Evolutionary conservation across 1,284 basidiomycete genomes (phyloP).

Genomic region (Prillingera fragicola): DNA sequence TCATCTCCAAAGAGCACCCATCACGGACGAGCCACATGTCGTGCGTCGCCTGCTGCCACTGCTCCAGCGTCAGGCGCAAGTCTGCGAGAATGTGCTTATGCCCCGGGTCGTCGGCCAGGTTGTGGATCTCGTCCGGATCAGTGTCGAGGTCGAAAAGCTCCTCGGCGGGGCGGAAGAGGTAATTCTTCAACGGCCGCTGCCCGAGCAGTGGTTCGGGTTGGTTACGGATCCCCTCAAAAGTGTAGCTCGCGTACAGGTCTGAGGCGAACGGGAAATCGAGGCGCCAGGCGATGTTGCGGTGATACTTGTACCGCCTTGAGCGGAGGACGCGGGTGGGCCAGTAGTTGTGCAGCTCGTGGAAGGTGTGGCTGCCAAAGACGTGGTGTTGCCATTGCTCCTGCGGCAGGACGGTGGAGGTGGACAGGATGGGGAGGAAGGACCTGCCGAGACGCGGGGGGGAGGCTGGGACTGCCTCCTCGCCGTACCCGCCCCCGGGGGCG

Average conservation of each 20-base stretch:
- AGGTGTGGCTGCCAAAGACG: conserved; percentile 27
- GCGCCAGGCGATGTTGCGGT: conserved; percentile 25
- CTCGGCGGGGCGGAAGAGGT: conserved; percentile 16
- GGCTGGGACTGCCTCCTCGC: background rate
- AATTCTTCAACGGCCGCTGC: conserved; percentile 13
- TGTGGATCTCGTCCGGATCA: conserved; percentile 22
- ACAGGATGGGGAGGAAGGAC: conserved; percentile 17
- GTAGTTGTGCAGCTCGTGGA: conserved; percentile 26
- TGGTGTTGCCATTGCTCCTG: conserved; percentile 11
- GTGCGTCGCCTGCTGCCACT: conserved; percentile 19
- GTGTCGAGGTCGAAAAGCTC: conserved; percentile 23
- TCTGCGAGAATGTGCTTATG: conserved; percentile 6
- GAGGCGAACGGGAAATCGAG: conserved; percentile 26
- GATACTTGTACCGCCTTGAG: conserved; percentile 21
- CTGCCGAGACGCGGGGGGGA: conserved; percentile 13
- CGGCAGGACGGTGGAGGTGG: conserved; percentile 1
- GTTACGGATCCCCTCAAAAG: conserved; percentile 21
- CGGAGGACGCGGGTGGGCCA: conserved; percentile 23
- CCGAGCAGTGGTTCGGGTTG: conserved; percentile 11
- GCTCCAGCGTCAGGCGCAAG: conserved; percentile 11
- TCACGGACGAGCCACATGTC: conserved; percentile 24
- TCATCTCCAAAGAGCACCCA: conserved; percentile 7
- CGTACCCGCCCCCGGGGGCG: background rate
- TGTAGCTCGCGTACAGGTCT: conserved; percentile 20
- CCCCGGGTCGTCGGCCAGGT: conserved; percentile 16